phyloP scores from a whole-genome alignment of 1,284 basidiomycete species.

The Naganishia sp. region DNA sequence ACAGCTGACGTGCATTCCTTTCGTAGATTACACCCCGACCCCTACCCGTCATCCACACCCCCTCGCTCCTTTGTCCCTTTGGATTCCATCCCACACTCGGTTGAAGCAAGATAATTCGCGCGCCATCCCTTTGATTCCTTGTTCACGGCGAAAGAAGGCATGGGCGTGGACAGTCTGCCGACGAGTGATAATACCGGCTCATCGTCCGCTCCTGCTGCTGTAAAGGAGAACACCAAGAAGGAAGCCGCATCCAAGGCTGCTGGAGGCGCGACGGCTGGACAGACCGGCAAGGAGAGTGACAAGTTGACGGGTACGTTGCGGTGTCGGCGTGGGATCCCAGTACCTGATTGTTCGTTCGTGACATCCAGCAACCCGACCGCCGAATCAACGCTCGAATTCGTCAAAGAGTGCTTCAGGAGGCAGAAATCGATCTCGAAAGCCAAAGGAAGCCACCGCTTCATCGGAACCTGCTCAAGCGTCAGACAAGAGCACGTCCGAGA shows the following conservation, averaged over 20 bases:
- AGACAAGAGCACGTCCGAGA: slow-evolving; percentile 3
- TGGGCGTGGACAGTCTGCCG: slow-evolving; percentile 26
- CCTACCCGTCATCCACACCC: no score
- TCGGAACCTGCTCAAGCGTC: neutral
- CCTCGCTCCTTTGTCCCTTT: no score
- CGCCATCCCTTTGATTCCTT: neutral
- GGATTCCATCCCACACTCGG: neutral
- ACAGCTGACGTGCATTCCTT: slow-evolving; percentile 4
- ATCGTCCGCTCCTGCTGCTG: slow-evolving; percentile 12
- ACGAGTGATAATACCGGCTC: slow-evolving; percentile 17
- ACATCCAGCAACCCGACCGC: slow-evolving; percentile 15
- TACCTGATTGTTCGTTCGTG: neutral
- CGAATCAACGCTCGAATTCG: slow-evolving; percentile 16
- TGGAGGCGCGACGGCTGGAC: neutral
- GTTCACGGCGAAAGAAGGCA: slow-evolving; percentile 12
- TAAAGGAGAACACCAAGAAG: slow-evolving; percentile 10
- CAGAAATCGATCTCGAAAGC: slow-evolving; percentile 16
- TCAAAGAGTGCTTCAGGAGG: slow-evolving; percentile 18
- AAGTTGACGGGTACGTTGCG: slow-evolving; percentile 9
- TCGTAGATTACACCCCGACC: neutral
- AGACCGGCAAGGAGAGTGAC: slow-evolving; percentile 9
- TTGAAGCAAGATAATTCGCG: neutral
- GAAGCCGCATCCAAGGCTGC: slow-evolving; percentile 1
- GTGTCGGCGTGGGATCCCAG: neutral
- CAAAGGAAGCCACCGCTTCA: slow-evolving; percentile 9